Evolutionary conservation across 2,329 filamentous ascomycete species (phyloP).

Genomic region (Aspergillus fructus): DNA sequence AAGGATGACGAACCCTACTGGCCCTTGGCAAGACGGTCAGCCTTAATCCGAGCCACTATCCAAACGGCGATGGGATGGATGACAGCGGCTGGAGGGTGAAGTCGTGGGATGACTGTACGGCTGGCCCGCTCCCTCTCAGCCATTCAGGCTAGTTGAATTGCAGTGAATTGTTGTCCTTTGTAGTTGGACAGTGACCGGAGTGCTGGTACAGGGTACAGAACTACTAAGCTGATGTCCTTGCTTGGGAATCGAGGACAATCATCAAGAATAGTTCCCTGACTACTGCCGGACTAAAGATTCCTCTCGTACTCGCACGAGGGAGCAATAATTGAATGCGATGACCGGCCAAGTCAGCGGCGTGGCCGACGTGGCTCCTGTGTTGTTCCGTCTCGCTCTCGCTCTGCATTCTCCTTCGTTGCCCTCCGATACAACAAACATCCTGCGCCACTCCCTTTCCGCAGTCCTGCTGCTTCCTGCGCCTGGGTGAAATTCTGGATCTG

Average conservation of each 20-base stretch:
- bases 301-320: no score
- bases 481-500: neutral
- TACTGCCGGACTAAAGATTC: no score
- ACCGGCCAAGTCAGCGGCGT: neutral
- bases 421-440: constrained; percentile 13
- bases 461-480: neutral
- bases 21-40: neutral
- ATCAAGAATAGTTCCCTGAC: neutral
- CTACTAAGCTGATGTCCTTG: neutral
- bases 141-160: no score
- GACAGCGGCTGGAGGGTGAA: neutral
- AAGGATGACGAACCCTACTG: neutral
- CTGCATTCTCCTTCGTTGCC: constrained; percentile 19
- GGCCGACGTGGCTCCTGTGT: constrained; percentile 17
- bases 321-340: neutral
- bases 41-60: neutral
- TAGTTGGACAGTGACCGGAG: no score
- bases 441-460: constrained; percentile 10
- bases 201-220: no score
- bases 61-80: neutral
- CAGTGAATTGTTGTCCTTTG: no score
- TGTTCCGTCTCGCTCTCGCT: neutral
- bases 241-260: neutral
- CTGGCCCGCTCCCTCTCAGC: no score
- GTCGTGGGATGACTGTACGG: neutral